Percentiles rank a stretch among this genome's conserved stretches.
Evolutionary conservation across 164 flowering plant genomes (phyloP).

Genomic region (Tinospora cordifolia): DNA sequence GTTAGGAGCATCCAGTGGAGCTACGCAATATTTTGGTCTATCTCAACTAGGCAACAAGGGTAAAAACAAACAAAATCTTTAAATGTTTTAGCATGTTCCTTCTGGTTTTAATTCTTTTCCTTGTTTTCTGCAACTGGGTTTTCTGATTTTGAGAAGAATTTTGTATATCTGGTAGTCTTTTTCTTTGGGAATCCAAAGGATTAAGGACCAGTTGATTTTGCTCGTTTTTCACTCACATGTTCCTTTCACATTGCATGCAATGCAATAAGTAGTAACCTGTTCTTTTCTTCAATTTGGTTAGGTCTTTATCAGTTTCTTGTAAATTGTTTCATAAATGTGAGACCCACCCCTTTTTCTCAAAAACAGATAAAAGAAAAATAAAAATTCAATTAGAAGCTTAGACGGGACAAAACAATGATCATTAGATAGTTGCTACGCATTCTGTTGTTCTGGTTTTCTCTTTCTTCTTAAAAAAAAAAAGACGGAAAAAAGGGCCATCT

Average conservation of each 20-base stretch:
- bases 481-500: neutral
- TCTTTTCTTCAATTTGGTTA: neutral
- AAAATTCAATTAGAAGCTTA: too few relatives aligned
- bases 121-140: conserved; percentile 3
- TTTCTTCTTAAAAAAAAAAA: too few relatives aligned
- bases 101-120: neutral
- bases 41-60: conserved; percentile 66
- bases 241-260: neutral
- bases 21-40: conserved; percentile 86
- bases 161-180: neutral
- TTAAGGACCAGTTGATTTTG: neutral
- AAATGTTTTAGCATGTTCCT: neutral
- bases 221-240: neutral
- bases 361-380: too few relatives aligned
- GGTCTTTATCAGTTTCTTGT: neutral
- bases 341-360: too few relatives aligned
- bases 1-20: conserved; percentile 84
- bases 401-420: too few relatives aligned
- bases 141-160: neutral
- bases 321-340: too few relatives aligned
- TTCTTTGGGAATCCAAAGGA: too few relatives aligned
- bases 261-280: neutral
- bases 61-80: conserved; percentile 16
- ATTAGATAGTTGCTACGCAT: too few relatives aligned
- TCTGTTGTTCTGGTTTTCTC: neutral